Evolutionary conservation across 805 yeast genomes (phyloP), one percentile per base, ranked within the genome.

Genomic region (Kodamaea sagamina): DNA sequence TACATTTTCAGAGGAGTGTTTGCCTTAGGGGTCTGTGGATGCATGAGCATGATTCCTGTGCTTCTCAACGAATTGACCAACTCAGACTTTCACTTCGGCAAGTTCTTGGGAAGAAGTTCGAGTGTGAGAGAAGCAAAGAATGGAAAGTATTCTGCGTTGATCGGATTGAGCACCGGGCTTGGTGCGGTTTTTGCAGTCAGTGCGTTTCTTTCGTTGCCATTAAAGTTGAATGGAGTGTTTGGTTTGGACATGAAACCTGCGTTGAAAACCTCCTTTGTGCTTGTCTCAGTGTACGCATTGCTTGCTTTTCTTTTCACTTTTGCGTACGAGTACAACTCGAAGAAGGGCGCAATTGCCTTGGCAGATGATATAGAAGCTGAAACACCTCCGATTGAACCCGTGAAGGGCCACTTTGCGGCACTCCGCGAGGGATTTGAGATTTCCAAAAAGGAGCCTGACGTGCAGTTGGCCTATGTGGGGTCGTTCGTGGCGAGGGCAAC

Each of bases 111-210:
- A 8, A 32, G 26, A 21, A 25, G 18, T 18, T n/a, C 24, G 13
- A 18, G 10, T 22, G 4, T 24, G 4, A 19, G 12, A 3, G 26
- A n/a, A 6, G 10, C 36, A 2, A 18, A 32, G 25, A 32, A n/a
- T 32, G 36, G 36, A 2, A 75, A 73, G 48, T 66, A 73, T 42
- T 74, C 85, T 0, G 83, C 88, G 0, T 54, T 81, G 16, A 72
- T 84, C 32, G 90, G 90, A 1, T 58, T 80, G 11, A 65, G 75
- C 38, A 71, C 85, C 12, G 89, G 89, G 0, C 55, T 79, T 12
- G 89, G 89, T 38, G 89, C 89, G 1, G 72, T 84, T 1, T 75
- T 81, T 47, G 72, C 87, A 0, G 87, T 82, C 0, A 55, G 75
- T 1, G 59, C 72, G 31, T 72, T 79, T 32, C 59, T 84, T 15